Conservation (phyloP, 208 protist genomes). For the Novymonas esmeraldas region DNA sequence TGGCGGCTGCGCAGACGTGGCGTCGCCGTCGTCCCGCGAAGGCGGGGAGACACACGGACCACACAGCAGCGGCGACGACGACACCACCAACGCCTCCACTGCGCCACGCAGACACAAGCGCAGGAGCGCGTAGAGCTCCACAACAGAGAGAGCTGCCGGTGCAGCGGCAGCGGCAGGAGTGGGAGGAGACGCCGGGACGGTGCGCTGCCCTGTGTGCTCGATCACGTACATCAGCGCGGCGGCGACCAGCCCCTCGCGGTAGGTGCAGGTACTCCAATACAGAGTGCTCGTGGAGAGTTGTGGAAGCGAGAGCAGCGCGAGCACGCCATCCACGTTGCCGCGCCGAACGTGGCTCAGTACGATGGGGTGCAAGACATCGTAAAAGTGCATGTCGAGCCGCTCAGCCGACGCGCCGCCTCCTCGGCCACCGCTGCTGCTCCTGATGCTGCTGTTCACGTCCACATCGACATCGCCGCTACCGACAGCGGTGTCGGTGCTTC, state of each 20-base stretch:
- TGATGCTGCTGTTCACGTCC: not conserved
- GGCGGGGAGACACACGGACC: too few relatives aligned
- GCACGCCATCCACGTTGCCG: constrained; percentile 41
- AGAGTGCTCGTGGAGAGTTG: constrained; percentile 40
- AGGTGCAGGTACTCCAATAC: constrained; percentile 84
- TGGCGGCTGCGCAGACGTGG: not conserved
- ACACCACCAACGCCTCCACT: too few relatives aligned
- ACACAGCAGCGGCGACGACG: too few relatives aligned
- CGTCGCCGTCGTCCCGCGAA: not conserved
- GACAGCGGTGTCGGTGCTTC: too few relatives aligned
- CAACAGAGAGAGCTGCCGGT: not conserved
- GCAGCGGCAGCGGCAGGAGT: not conserved
- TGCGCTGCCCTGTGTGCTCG: constrained; percentile 19
- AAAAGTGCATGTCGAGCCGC: constrained; percentile 38
- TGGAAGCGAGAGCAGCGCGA: constrained; percentile 46
- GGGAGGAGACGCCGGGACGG: not conserved
- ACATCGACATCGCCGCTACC: too few relatives aligned
- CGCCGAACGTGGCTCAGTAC: constrained; percentile 53
- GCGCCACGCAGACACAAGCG: not conserved
- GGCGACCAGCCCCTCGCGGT: constrained; percentile 57
- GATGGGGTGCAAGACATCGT: constrained; percentile 64
- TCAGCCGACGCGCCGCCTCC: not conserved
- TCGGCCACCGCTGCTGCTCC: not conserved
- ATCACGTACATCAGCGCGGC: constrained; percentile 44
- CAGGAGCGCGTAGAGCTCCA: not conserved